phyloP scores from a whole-genome alignment of 2,329 filamentous ascomycete species.

The Fusarium albosuccineum region DNA sequence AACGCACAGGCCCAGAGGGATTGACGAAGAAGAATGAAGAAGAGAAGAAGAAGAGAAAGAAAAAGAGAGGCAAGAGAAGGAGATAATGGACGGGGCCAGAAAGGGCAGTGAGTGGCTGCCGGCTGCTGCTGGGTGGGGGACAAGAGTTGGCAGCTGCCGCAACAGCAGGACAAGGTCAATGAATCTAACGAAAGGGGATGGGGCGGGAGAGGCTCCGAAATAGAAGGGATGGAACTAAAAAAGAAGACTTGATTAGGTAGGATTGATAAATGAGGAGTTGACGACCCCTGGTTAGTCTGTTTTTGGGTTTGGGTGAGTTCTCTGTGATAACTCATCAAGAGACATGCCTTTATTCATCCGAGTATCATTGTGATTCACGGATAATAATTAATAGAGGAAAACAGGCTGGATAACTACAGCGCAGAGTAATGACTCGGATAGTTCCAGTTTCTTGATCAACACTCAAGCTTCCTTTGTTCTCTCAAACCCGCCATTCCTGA shows the following conservation, averaged over 20 bases:
- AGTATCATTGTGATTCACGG: not conserved
- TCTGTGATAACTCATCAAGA: not conserved
- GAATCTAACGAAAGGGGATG: constrained; percentile 6
- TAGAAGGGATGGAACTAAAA: constrained; percentile 34
- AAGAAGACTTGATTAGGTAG: constrained; percentile 15
- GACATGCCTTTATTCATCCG: not conserved
- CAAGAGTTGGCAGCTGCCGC: constrained; percentile 28
- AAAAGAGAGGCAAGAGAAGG: not conserved
- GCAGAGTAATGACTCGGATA: too few species aligned
- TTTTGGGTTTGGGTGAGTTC: not conserved
- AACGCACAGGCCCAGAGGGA: not conserved
- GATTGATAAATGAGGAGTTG: constrained; percentile 4
- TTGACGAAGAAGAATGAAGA: not conserved
- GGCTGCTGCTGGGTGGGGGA: constrained; percentile 5
- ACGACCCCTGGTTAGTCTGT: constrained; percentile 9
- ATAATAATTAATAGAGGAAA: too few species aligned
- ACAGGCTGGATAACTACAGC: too few species aligned
- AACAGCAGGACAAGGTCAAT: not conserved
- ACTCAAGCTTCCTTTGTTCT: not conserved
- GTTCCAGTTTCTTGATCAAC: not conserved
- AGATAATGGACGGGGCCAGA: constrained; percentile 14
- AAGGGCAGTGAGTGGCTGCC: constrained; percentile 34
- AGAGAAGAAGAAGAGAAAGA: not conserved
- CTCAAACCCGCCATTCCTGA: not conserved
- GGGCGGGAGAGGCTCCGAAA: constrained; percentile 25